Base-by-base conservation (phyloP, 495 filamentous ascomycete species). In the Trichoderma asperelloides region DNA sequence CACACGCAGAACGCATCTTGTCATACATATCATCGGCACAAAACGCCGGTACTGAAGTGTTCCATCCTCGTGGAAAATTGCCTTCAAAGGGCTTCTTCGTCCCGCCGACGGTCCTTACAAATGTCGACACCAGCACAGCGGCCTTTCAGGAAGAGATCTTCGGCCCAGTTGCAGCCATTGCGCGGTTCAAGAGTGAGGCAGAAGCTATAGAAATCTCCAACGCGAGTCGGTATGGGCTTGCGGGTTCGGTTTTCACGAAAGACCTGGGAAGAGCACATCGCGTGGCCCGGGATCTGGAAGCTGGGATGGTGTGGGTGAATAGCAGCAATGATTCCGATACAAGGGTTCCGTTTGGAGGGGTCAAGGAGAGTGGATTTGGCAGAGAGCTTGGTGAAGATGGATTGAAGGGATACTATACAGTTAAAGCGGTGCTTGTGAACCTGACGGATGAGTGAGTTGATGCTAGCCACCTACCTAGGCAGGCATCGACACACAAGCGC, bases 261-360 rank as follows among this genome's bases (percentile, higher is more conserved):
- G 86, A 97, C 72, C 84, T 97, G 69, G 85, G 85, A 71, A 86
- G 86, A 70, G 92, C 89, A 21, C 94, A 97, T 81, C 85, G 91
- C 23, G 86, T 96, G 1, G 94, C 94, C 9, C 81, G 87, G 64
- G 87, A 88, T 63, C 91, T 98, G 68, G 91, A 97, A 76, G 87
- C 92, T 2, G 94, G 94, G 60, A 96, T 96, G 93, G 93, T 97
- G 45, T 98, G 94, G 93, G 89, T 98, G 76, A 97, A 97, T 79
- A 91, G 87, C 74, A 90, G 88, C 77, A 89, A 92, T 65, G 88
- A 91, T 72, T 87, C 83, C 27, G 87, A 91, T 71, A 87, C 85
- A 73, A 77, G 91, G 41, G 85, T 96, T 47, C 92, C 91, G 5
- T 96, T 96, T 75, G 94, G 94, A 39, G 94, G 94, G 27, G 91